A percentile compares a stretch with the other conserved stretches of the same genome.
phyloP scores from a whole-genome alignment of 2,329 filamentous ascomycete genomes.

The Exophiala mesophila region DNA sequence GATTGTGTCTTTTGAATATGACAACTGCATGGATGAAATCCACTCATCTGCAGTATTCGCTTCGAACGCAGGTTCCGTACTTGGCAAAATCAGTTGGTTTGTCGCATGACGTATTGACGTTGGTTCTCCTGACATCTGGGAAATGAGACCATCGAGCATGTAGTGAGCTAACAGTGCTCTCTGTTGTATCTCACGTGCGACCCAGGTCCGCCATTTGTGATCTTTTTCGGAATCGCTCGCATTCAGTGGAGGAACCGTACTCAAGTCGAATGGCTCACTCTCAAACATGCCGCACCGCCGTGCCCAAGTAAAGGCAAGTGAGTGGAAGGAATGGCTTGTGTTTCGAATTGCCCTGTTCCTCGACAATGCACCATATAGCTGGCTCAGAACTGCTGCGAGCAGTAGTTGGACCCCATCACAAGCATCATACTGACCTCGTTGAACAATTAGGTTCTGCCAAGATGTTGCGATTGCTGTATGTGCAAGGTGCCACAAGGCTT shows the following conservation, averaged over 20 bases:
- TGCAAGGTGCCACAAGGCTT: conserved; percentile 42
- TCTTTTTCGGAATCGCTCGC: conserved; percentile 35
- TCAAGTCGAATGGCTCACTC: conserved; percentile 31
- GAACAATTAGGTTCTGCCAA: conserved; percentile 43
- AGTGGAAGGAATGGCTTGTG: conserved; percentile 43
- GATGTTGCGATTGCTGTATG: conserved; percentile 44
- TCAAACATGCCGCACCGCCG: conserved; percentile 43
- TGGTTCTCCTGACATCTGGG: conserved; percentile 40
- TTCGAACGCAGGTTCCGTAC: conserved; percentile 39
- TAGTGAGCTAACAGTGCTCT: conserved; percentile 43
- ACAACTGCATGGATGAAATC: conserved; percentile 29
- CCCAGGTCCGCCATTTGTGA: conserved; percentile 40
- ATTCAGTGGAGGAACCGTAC: conserved; percentile 33
- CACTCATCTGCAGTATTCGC: conserved; percentile 39
- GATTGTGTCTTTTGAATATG: conserved; percentile 30
- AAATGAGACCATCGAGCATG: conserved; percentile 42
- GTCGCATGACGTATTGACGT: conserved; percentile 41
- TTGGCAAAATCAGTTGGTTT: conserved; percentile 39
- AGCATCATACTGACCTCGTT: conserved; percentile 39
- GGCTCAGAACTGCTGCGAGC: conserved; percentile 39
- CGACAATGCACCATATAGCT: conserved; percentile 42
- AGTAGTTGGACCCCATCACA: conserved; percentile 43
- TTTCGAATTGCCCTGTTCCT: conserved; percentile 41
- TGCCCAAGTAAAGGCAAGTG: conserved; percentile 43
- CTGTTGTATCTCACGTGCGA: conserved; percentile 42